phyloP scores from a whole-genome alignment of 2,329 filamentous ascomycete species.

The Chrysoporthe puriensis region DNA sequence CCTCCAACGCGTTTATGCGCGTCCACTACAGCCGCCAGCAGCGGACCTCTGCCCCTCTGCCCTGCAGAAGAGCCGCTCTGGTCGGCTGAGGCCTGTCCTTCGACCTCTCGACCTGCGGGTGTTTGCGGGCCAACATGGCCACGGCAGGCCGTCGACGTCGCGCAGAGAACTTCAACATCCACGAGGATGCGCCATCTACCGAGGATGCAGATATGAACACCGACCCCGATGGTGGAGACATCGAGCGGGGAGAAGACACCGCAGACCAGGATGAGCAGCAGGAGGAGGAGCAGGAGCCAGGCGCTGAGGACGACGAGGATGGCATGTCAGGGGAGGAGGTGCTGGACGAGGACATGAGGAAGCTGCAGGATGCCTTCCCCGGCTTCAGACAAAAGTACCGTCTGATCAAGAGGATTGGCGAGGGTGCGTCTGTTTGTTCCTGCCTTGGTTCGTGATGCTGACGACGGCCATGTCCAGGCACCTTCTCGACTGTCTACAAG shows the following conservation, averaged over 20 bases:
- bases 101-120: neutral
- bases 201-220: slow-evolving; percentile 56
- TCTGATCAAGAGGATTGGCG: slow-evolving; percentile 94
- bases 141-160: slow-evolving; percentile 34
- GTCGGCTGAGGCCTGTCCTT: neutral
- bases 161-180: slow-evolving; percentile 50
- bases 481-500: slow-evolving; percentile 98
- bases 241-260: slow-evolving; percentile 39
- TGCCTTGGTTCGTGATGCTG: slow-evolving; percentile 18
- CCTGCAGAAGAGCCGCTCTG: neutral
- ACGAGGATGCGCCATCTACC: slow-evolving; percentile 52
- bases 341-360: slow-evolving; percentile 82
- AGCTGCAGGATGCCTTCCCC: slow-evolving; percentile 79
- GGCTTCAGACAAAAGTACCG: slow-evolving; percentile 84
- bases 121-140: slow-evolving; percentile 29
- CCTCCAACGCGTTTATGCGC: slow-evolving; percentile 5
- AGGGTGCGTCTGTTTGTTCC: slow-evolving; percentile 62
- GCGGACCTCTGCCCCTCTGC: neutral
- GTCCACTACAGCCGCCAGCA: neutral
- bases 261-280: slow-evolving; percentile 43
- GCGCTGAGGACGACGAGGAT: slow-evolving; percentile 48
- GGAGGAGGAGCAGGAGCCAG: slow-evolving; percentile 39
- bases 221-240: slow-evolving; percentile 41
- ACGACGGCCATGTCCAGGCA: slow-evolving; percentile 62
- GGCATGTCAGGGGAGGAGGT: slow-evolving; percentile 57